A percentile compares a stretch with the other conserved stretches of the same genome.
These are phyloP conservation scores for Phytopythium kandeliae DNA, from an alignment of 352 stramenopile species.

Conservation along the genomic window DNA sequence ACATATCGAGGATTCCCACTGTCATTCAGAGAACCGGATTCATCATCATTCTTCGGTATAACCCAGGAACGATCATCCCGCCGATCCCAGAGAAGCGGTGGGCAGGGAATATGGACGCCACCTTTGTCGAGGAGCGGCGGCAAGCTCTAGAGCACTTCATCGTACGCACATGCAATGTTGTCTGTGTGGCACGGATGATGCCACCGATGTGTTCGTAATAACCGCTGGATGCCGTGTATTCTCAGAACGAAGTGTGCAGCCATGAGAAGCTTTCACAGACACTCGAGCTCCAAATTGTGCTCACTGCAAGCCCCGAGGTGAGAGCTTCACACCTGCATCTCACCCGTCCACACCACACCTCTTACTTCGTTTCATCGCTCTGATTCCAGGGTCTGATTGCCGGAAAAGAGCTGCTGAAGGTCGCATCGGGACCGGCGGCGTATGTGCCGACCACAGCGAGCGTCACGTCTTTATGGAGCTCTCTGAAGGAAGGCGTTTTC, in stretches of 20 bases:
- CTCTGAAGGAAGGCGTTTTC: conserved; percentile 76
- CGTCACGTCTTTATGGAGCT: conserved; percentile 79
- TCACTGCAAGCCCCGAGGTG: conserved; percentile 80
- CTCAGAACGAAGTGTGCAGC: conserved; percentile 80
- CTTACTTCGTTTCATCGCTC: neutral
- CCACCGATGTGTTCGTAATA: no score
- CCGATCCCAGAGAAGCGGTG: conserved; percentile 85
- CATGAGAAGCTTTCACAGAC: conserved; percentile 82
- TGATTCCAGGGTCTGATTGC: conserved; percentile 58
- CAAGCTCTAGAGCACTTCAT: conserved; percentile 88
- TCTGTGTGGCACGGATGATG: no score
- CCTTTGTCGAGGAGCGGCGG: conserved; percentile 85
- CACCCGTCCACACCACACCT: no score
- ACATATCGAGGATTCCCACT: no score
- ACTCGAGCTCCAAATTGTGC: conserved; percentile 77
- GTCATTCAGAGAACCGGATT: no score
- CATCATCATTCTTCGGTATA: neutral
- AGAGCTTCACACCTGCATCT: neutral
- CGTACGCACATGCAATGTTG: conserved; percentile 26
- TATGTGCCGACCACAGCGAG: conserved; percentile 74
- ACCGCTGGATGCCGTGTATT: neutral
- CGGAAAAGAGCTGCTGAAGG: conserved; percentile 77
- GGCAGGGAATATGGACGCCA: conserved; percentile 87
- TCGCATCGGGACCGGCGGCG: conserved; percentile 59
- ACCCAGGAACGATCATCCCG: conserved; percentile 79